Conservation (phyloP, 352 stramenopile species). For the Phytophthora fragariaefolia region DNA sequence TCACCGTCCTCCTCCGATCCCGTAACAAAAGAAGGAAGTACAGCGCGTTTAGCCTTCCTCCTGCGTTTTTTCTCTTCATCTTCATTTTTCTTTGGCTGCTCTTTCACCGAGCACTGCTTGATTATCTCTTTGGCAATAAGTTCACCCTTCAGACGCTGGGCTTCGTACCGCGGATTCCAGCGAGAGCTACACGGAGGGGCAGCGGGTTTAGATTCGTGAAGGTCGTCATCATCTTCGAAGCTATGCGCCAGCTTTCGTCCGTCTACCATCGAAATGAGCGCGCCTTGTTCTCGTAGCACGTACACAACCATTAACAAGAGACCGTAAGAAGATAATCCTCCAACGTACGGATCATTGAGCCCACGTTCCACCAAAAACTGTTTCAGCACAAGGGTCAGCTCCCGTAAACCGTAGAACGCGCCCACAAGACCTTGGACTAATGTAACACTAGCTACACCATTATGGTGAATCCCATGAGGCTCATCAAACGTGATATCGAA, state of each 20-base stretch:
- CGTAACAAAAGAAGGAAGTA: slow-evolving; percentile 48
- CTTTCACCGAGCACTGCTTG: slow-evolving; percentile 45
- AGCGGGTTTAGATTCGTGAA: slow-evolving; percentile 31
- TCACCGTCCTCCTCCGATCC: slow-evolving; percentile 31
- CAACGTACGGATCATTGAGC: slow-evolving; percentile 91
- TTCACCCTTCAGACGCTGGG: slow-evolving; percentile 55
- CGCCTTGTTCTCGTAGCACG: slow-evolving; percentile 68
- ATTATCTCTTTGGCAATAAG: slow-evolving; percentile 62
- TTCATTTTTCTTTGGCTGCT: slow-evolving; percentile 40
- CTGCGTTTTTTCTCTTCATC: slow-evolving; percentile 18
- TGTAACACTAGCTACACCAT: slow-evolving; percentile 76
- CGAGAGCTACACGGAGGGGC: slow-evolving; percentile 8
- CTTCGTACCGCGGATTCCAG: slow-evolving; percentile 48
- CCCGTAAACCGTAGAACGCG: slow-evolving; percentile 80
- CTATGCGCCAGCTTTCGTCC: slow-evolving; percentile 18
- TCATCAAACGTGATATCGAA: slow-evolving; percentile 89
- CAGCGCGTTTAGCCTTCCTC: slow-evolving; percentile 39
- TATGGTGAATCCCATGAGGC: slow-evolving; percentile 59
- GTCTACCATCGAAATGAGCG: slow-evolving; percentile 38
- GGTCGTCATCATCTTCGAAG: slow-evolving; percentile 24
- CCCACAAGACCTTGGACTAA: slow-evolving; percentile 68
- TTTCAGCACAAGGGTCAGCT: slow-evolving; percentile 91
- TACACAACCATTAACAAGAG: slow-evolving; percentile 84
- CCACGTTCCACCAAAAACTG: slow-evolving; percentile 88
- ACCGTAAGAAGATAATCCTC: slow-evolving; percentile 91